Conservation (phyloP, 495 filamentous ascomycete genomes). For the Penicillium parvum region DNA sequence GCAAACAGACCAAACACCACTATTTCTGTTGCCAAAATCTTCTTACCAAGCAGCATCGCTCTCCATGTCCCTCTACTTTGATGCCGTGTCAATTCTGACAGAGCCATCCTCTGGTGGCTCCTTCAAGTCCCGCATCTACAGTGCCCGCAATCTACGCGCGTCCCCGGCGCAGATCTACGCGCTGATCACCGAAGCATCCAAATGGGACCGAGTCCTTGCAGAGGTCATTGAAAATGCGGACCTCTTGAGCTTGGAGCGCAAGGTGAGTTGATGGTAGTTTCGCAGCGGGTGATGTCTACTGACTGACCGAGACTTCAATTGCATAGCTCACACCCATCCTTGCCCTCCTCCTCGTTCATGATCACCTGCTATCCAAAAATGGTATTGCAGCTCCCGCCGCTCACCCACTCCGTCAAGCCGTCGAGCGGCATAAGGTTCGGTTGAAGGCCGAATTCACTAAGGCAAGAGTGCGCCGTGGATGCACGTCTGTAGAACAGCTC, state of each 20-base stretch:
- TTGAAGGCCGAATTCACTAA: constrained; percentile 77
- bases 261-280: constrained; percentile 50
- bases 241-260: constrained; percentile 68
- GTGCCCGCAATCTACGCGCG: constrained; percentile 61
- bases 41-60: background rate
- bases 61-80: constrained; percentile 91
- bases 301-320: constrained; percentile 38
- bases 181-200: constrained; percentile 74
- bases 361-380: constrained; percentile 72
- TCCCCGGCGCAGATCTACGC: constrained; percentile 81
- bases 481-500: constrained; percentile 58
- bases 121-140: constrained; percentile 79
- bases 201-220: constrained; percentile 82
- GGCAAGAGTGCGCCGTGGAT: constrained; percentile 66
- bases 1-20: no score
- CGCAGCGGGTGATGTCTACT: constrained; percentile 21
- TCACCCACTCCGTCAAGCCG: constrained; percentile 69
- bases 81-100: constrained; percentile 70
- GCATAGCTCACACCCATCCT: constrained; percentile 73
- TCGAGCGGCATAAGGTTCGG: constrained; percentile 77
- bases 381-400: constrained; percentile 72
- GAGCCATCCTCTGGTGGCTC: constrained; percentile 62
- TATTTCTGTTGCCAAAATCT: background rate
- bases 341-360: constrained; percentile 78
- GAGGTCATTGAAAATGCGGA: constrained; percentile 77